Conservation (phyloP, 352 stramenopile species). For the Phytopythium helicoides region DNA sequence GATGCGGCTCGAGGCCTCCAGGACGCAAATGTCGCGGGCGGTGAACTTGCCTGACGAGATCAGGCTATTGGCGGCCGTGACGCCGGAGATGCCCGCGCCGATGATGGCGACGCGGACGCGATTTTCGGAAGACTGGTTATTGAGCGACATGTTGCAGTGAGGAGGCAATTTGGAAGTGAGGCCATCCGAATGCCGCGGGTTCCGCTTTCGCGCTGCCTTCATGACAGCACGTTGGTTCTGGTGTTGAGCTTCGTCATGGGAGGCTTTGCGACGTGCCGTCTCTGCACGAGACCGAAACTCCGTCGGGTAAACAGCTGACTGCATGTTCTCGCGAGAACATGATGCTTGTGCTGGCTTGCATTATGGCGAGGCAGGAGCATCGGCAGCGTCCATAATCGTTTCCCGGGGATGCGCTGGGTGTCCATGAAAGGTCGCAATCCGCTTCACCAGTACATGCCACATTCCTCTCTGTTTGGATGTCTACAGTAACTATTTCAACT, state of each 20-base stretch:
- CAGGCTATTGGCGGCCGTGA: slow-evolving; percentile 43
- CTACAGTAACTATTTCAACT: no score
- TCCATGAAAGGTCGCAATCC: background rate
- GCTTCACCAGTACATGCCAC: background rate
- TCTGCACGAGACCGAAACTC: no score
- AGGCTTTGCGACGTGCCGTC: no score
- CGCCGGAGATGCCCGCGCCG: slow-evolving; percentile 42
- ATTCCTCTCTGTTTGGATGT: background rate
- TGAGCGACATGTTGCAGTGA: slow-evolving; percentile 2
- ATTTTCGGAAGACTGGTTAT: background rate
- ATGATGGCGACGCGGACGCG: slow-evolving; percentile 40
- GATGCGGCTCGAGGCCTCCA: slow-evolving; percentile 48
- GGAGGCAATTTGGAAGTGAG: slow-evolving; percentile 2
- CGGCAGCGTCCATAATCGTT: slow-evolving; percentile 8
- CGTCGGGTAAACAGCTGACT: no score
- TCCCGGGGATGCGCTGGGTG: no score
- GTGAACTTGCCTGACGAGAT: slow-evolving; percentile 28
- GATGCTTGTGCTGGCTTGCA: background rate
- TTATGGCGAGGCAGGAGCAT: no score
- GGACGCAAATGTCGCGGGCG: slow-evolving; percentile 30
- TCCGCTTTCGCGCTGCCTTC: background rate
- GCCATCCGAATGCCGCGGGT: background rate
- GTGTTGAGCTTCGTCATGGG: background rate
- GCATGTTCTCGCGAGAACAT: no score
- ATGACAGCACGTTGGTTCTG: background rate